These are phyloP conservation scores for Alternaria longipes DNA, from an alignment of 2,329 filamentous ascomycete genomes.

Conservation along the genomic window DNA sequence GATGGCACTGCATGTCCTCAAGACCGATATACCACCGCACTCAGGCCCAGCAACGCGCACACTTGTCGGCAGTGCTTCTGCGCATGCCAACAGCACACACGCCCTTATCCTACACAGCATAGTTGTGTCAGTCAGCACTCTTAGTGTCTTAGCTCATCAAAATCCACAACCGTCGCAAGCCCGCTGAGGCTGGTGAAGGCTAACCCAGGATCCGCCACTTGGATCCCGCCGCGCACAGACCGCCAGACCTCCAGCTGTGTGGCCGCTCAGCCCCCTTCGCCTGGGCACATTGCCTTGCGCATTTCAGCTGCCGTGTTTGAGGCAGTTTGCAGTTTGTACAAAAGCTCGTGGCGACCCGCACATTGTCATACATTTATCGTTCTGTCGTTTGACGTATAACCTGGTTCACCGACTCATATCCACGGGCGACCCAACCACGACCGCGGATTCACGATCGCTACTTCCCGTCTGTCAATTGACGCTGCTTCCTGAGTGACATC, in stretches of 20 bases:
- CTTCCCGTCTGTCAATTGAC: neutral
- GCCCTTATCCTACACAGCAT: constrained; percentile 19
- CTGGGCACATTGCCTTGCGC: constrained; percentile 19
- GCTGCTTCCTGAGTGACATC: constrained; percentile 13
- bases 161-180: constrained; percentile 24
- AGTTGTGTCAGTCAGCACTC: constrained; percentile 30
- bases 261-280: constrained; percentile 26
- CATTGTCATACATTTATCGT: neutral
- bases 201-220: constrained; percentile 21
- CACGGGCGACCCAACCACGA: neutral
- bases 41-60: constrained; percentile 2
- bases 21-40: constrained; percentile 1
- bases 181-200: constrained; percentile 33
- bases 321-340: constrained; percentile 12
- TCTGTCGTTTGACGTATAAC: neutral
- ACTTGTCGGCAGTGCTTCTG: neutral
- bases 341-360: constrained; percentile 13
- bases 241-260: constrained; percentile 1
- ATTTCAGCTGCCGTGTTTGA: constrained; percentile 20
- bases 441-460: constrained; percentile 8
- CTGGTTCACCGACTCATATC: neutral
- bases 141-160: neutral
- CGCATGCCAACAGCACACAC: neutral
- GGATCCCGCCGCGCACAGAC: constrained; percentile 17
- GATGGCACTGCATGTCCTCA: neutral